phyloP scores from a whole-genome alignment of 495 filamentous ascomycete species.

The Neohortaea acidophila region DNA sequence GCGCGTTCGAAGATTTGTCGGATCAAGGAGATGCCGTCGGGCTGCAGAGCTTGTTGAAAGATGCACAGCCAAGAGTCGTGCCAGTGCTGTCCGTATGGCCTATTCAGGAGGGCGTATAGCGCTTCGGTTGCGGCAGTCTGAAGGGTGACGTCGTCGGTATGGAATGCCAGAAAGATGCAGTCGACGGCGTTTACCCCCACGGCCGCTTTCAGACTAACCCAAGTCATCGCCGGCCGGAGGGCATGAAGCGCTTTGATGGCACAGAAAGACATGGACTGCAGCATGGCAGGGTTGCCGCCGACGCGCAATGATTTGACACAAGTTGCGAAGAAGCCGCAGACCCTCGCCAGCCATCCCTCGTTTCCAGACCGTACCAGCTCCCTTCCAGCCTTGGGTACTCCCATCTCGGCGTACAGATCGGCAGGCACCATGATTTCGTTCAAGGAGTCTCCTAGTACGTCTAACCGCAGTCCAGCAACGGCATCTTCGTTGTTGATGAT shows the following conservation, averaged over 20 bases:
- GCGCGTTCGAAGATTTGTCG: constrained; percentile 16
- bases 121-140: constrained; percentile 14
- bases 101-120: constrained; percentile 6
- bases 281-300: constrained; percentile 1
- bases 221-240: constrained; percentile 59
- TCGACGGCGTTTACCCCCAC: constrained; percentile 51
- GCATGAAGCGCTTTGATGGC: constrained; percentile 55
- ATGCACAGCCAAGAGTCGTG: constrained; percentile 9
- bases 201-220: constrained; percentile 74
- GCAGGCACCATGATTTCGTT: constrained; percentile 84
- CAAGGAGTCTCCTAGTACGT: constrained; percentile 68
- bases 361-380: constrained; percentile 53
- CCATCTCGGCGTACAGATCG: constrained; percentile 53
- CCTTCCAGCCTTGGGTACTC: constrained; percentile 48
- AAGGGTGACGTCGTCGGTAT: constrained; percentile 10
- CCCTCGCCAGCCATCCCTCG: constrained; percentile 75
- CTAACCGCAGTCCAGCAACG: constrained; percentile 64
- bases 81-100: constrained; percentile 6
- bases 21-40: constrained; percentile 7
- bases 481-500: constrained; percentile 82
- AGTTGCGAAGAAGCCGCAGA: constrained; percentile 55
- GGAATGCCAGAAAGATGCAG: constrained; percentile 48
- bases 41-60: constrained; percentile 5
- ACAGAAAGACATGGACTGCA: constrained; percentile 1
- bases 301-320: constrained; percentile 40